A percentile compares a stretch with the other conserved stretches of the same genome.
These are phyloP conservation scores for Colletotrichum kahawae DNA, from an alignment of 2,329 filamentous ascomycete species.

Conservation along the genomic window DNA sequence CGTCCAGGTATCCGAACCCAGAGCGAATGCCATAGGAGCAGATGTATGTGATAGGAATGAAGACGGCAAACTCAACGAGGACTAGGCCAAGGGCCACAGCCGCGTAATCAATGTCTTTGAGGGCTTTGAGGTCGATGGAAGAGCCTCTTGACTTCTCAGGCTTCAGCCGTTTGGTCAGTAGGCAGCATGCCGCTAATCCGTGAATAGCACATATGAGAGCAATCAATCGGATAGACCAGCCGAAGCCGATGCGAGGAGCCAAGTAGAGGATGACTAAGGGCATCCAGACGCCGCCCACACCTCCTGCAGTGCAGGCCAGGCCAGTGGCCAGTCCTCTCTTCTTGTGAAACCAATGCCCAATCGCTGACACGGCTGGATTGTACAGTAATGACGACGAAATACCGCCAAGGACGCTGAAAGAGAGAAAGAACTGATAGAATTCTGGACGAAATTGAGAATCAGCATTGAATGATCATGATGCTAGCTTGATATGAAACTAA, in stretches of 20 bases:
- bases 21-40: background rate
- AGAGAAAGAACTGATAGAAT: background rate
- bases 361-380: conserved; percentile 68
- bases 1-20: background rate
- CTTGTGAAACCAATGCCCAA: conserved; percentile 72
- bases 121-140: conserved; percentile 56
- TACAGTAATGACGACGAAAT: conserved; percentile 71
- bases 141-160: conserved; percentile 44
- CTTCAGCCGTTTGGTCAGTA: conserved; percentile 48
- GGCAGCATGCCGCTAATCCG: background rate
- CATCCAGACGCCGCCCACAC: conserved; percentile 62
- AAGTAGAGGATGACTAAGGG: conserved; percentile 32
- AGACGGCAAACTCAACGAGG: background rate
- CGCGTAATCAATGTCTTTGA: conserved; percentile 53
- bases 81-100: conserved; percentile 50
- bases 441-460: background rate
- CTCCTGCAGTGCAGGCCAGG: conserved; percentile 69
- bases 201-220: background rate
- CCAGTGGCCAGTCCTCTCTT: conserved; percentile 72
- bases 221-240: conserved; percentile 28
- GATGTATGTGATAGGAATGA: background rate
- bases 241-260: conserved; percentile 31
- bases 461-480: background rate
- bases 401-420: conserved; percentile 68
- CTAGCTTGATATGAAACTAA: background rate